Conservation (phyloP, 2,329 filamentous ascomycete species). For the Dothideomycetes sp. region DNA sequence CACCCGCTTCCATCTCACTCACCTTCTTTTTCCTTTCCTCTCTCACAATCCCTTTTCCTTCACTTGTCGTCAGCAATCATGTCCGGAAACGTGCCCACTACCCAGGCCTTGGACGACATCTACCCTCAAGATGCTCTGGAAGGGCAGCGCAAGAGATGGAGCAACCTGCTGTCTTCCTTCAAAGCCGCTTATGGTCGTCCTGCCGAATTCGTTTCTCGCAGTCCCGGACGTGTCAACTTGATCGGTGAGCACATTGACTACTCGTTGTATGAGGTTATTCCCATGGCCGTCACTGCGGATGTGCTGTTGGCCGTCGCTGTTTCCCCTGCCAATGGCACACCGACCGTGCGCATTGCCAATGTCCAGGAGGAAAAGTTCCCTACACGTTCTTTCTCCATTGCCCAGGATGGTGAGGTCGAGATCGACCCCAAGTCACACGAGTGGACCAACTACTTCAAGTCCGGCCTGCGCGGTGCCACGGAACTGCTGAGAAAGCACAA, state of each 20-base stretch:
- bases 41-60: too few relatives aligned
- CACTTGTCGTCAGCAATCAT: conserved; percentile 15
- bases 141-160: conserved; percentile 65
- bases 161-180: conserved; percentile 62
- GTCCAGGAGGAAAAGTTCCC: conserved; percentile 68
- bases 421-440: conserved; percentile 82
- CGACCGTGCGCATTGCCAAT: conserved; percentile 69
- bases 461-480: conserved; percentile 73
- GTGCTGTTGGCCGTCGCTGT: conserved; percentile 71
- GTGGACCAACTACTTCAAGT: conserved; percentile 99
- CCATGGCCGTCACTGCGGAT: conserved; percentile 90
- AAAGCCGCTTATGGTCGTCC: conserved; percentile 57
- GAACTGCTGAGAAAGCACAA: conserved; percentile 64
- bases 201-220: conserved; percentile 76
- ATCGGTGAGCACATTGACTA: conserved; percentile 99
- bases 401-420: conserved; percentile 42
- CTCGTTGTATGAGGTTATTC: conserved; percentile 88
- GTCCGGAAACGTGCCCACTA: conserved; percentile 55
- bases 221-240: conserved; percentile 91
- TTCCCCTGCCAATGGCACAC: conserved; percentile 46
- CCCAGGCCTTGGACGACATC: conserved; percentile 66
- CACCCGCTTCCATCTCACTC: too few relatives aligned
- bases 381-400: conserved; percentile 63
- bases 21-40: neutral
- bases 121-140: conserved; percentile 67